Percentiles rank a stretch among this genome's conserved stretches.
These are phyloP conservation scores for Thecaphora thlaspeos DNA, from an alignment of 1,284 basidiomycete species.

Conservation along the genomic window DNA sequence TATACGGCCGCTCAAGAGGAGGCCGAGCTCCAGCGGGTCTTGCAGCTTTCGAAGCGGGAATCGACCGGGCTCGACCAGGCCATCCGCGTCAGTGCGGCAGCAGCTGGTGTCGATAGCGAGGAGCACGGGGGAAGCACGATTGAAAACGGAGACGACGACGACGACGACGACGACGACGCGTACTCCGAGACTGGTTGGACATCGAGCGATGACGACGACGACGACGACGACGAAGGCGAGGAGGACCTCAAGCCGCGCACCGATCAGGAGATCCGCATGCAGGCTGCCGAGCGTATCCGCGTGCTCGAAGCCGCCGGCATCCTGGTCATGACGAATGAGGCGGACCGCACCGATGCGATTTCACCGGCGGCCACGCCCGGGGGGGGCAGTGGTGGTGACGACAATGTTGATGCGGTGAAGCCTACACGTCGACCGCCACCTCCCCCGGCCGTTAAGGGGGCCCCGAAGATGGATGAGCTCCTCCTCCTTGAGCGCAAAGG, in stretches of 20 bases:
- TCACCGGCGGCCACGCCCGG: constrained; percentile 56
- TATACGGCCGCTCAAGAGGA: constrained; percentile 13
- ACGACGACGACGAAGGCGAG: constrained; percentile 55
- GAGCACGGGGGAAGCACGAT: constrained; percentile 2
- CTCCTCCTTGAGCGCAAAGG: constrained; percentile 18
- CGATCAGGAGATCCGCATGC: constrained; percentile 64
- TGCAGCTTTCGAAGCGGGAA: too few species aligned
- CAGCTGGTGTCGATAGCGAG: constrained; percentile 21
- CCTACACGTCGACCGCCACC: constrained; percentile 27
- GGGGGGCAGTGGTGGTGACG: background rate
- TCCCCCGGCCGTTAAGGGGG: constrained; percentile 22
- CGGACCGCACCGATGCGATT: constrained; percentile 57
- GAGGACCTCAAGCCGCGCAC: constrained; percentile 49
- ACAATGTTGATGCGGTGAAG: constrained; percentile 4
- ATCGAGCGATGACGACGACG: constrained; percentile 61
- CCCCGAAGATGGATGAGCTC: constrained; percentile 33
- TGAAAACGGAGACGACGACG: constrained; percentile 42
- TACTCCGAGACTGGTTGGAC: constrained; percentile 60
- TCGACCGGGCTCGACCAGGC: too few species aligned
- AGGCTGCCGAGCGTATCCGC: constrained; percentile 73
- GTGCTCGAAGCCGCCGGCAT: constrained; percentile 85
- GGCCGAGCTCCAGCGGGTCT: constrained; percentile 7
- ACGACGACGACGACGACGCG: constrained; percentile 48
- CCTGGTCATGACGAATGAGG: constrained; percentile 64
- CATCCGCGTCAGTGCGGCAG: background rate